Evolutionary conservation across 495 filamentous ascomycete species (phyloP).

Genomic region (Margaritispora aquatica): DNA sequence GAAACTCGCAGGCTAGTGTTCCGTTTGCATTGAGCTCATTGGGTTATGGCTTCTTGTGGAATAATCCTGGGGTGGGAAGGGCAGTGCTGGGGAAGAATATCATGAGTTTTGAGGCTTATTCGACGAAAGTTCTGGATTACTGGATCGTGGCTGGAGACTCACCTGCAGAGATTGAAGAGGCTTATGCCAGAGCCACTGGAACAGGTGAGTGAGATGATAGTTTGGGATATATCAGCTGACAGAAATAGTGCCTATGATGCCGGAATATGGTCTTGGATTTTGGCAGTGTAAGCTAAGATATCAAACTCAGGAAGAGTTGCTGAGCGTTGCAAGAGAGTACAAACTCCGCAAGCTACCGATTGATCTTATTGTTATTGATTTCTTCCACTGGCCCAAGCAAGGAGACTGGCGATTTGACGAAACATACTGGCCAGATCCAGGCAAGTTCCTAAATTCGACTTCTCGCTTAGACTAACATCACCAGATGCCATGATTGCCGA

Average conservation of each 20-base stretch:
- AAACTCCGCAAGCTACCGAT: constrained; percentile 41
- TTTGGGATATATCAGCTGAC: neutral
- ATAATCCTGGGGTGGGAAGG: constrained; percentile 49
- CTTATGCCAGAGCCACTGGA: constrained; percentile 44
- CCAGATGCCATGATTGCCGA: constrained; percentile 49
- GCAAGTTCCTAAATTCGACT: constrained; percentile 21
- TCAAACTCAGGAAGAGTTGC: constrained; percentile 50
- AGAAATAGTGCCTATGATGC: constrained; percentile 49
- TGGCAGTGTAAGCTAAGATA: constrained; percentile 59
- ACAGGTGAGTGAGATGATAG: constrained; percentile 2
- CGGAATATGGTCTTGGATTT: constrained; percentile 55
- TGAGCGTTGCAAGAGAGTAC: constrained; percentile 48
- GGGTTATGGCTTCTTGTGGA: constrained; percentile 55
- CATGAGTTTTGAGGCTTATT: constrained; percentile 53
- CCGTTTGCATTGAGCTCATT: constrained; percentile 47
- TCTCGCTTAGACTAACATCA: neutral
- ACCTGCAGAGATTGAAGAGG: constrained; percentile 44
- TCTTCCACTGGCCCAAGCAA: constrained; percentile 56
- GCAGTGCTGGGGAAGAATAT: constrained; percentile 49
- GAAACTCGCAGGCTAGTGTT: constrained; percentile 53
- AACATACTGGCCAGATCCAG: constrained; percentile 50
- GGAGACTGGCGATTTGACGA: constrained; percentile 54
- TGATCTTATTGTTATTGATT: constrained; percentile 54
- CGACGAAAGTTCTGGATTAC: constrained; percentile 47
- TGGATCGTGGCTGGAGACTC: constrained; percentile 52